Evolutionary conservation across 2,329 filamentous ascomycete species (phyloP), one percentile per base, ranked within the genome.

Genomic region (Drechslera avenae): DNA sequence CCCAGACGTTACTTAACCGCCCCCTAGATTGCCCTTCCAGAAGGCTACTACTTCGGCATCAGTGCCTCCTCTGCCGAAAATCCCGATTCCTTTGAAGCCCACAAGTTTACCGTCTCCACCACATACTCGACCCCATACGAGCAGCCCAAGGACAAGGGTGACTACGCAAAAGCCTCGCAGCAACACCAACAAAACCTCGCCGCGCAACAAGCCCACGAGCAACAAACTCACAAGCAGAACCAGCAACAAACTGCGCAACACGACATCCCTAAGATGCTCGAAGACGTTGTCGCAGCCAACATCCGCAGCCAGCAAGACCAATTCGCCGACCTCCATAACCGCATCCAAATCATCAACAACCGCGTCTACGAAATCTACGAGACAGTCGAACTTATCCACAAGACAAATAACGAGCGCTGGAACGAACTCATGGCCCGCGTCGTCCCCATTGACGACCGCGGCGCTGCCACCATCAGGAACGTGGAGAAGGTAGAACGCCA

Each of bases 21-120:
- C 5, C 36, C 14, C 18, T 40, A 90, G 79, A 82, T 97, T 66
- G 80, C 79, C 54, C 82, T 99, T 18, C 94, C 93, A 3, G 65
- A 81, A 2, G 90, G 90, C 60, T 95, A 97, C 78, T 83, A 84
- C 71, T 90, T 96, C 60, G 94, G 94, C 64, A 78, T 99, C 62
- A 91, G 89, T 10, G 94, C 93, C 34, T 89, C 90, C 13, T 93
- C 90, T 3, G 89, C 90, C 23, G 93, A 97, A 61, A 92, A 86
- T 64, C 91, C 94, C 0, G 94, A 99, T 76, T 96, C 91, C 4
- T 96, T 97, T 67, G 94, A 99, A 75, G 75, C 96, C 60, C 94
- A 92, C 80, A 95, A 93, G 72, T 83, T 97, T 69, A 81, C 89
- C 30, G 84, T 94, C 43, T 84, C 86, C 67, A 86, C 64, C 54